phyloP scores from a whole-genome alignment of 257 asterid genomes.

The Craterostigma plantagineum region DNA sequence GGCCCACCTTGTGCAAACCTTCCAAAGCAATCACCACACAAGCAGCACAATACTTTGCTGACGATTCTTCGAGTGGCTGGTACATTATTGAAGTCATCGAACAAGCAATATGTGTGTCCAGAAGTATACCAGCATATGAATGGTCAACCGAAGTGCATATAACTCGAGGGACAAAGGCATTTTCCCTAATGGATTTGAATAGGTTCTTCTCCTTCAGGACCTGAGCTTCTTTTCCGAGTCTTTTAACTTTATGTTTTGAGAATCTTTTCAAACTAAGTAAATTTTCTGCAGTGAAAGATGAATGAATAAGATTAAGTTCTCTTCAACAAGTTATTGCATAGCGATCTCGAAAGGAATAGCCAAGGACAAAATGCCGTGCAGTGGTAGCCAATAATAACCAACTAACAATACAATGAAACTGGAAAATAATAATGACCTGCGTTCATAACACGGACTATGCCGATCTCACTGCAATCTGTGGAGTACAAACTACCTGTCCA shows the following conservation, averaged over 20 bases:
- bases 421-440: constrained; percentile 32
- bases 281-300: constrained; percentile 29
- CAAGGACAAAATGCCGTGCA: background rate
- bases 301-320: background rate
- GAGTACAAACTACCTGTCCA: constrained; percentile 56
- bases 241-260: constrained; percentile 56
- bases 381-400: background rate
- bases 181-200: constrained; percentile 27
- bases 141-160: constrained; percentile 68
- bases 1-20: constrained; percentile 64
- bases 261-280: constrained; percentile 76
- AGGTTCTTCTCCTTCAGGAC: constrained; percentile 66
- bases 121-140: constrained; percentile 55
- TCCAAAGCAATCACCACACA: constrained; percentile 59
- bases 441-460: constrained; percentile 42
- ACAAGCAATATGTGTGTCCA: constrained; percentile 61
- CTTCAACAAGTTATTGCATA: background rate
- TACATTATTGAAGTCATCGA: constrained; percentile 43
- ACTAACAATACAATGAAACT: no score
- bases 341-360: no score
- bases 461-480: constrained; percentile 83
- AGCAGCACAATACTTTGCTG: constrained; percentile 82
- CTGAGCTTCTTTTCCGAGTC: constrained; percentile 58
- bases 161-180: constrained; percentile 59
- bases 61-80: constrained; percentile 51